These are phyloP conservation scores for Alternaria atra DNA, from an alignment of 2,329 filamentous ascomycete species.

Conservation along the genomic window DNA sequence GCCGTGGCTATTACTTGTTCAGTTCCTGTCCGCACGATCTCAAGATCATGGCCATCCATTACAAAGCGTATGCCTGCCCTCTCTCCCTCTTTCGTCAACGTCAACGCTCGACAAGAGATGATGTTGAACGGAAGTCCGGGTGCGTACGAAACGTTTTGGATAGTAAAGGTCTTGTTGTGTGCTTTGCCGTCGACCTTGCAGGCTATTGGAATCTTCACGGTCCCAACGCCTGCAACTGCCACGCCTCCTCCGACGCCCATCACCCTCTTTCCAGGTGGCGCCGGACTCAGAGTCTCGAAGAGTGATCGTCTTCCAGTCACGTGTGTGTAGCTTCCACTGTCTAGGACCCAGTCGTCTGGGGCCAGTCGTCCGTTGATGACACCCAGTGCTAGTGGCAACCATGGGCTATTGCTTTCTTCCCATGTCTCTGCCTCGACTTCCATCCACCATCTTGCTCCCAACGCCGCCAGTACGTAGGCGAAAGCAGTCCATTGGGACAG, in stretches of 20 bases:
- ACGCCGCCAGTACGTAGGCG: constrained; percentile 1
- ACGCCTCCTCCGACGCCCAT: no score
- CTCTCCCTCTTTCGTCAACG: background rate
- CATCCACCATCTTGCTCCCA: constrained; percentile 4
- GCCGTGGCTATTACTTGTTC: constrained; percentile 5
- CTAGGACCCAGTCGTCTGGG: background rate
- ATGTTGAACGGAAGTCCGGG: no score
- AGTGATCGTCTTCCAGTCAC: constrained; percentile 1
- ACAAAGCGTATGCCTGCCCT: constrained; percentile 8
- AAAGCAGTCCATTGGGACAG: constrained; percentile 1
- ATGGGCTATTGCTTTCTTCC: background rate
- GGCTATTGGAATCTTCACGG: background rate
- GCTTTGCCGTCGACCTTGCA: background rate
- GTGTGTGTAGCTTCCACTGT: constrained; percentile 3
- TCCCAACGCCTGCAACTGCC: no score
- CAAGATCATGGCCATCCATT: constrained; percentile 5
- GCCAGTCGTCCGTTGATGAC: constrained; percentile 5
- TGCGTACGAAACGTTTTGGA: no score
- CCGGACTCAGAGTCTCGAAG: background rate
- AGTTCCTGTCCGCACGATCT: constrained; percentile 6
- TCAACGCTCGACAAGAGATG: background rate
- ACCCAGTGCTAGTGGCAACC: background rate
- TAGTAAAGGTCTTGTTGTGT: no score
- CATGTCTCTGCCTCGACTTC: constrained; percentile 5
- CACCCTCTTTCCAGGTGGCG: background rate